A percentile compares a stretch with the other conserved stretches of the same genome.
These are phyloP conservation scores for Odontarrhena argentea DNA, from an alignment of 345 rosid species.

Conservation along the genomic window DNA sequence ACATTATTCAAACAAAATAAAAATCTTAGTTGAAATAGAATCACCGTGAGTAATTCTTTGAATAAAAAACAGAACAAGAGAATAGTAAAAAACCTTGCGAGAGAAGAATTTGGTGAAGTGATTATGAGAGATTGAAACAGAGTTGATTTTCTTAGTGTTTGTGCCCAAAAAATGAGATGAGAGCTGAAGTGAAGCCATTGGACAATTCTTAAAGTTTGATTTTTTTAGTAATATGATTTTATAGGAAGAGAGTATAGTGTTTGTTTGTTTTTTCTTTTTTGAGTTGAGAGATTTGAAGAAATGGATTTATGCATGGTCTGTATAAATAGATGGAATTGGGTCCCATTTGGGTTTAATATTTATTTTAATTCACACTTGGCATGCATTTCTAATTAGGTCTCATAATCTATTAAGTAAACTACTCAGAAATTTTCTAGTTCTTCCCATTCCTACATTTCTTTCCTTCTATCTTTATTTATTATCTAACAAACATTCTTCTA, in stretches of 20 bases:
- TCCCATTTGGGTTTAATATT: not conserved
- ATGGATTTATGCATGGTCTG: too few species aligned
- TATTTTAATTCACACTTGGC: not conserved
- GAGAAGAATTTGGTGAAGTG: constrained; percentile 33
- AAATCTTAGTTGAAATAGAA: too few species aligned
- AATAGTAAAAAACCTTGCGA: constrained; percentile 27
- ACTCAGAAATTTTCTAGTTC: constrained; percentile 22
- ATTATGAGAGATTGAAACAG: constrained; percentile 3
- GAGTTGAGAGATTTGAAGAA: not conserved
- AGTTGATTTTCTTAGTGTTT: constrained; percentile 26
- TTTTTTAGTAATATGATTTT: too few species aligned
- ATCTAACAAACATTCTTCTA: too few species aligned
- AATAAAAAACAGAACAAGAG: not conserved
- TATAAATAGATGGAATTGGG: not conserved
- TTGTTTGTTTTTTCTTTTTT: not conserved
- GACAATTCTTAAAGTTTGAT: not conserved
- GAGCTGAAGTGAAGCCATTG: constrained; percentile 36
- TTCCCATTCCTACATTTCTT: too few species aligned
- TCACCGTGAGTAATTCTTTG: too few species aligned
- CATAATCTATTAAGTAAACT: constrained; percentile 13
- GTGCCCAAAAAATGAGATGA: constrained; percentile 35
- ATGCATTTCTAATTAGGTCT: constrained; percentile 16
- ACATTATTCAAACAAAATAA: not conserved
- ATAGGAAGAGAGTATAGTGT: not conserved
- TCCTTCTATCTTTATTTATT: too few species aligned